Conservation (phyloP, 164 flowering plant genomes). For the Magnolia kwangsiensis region DNA sequence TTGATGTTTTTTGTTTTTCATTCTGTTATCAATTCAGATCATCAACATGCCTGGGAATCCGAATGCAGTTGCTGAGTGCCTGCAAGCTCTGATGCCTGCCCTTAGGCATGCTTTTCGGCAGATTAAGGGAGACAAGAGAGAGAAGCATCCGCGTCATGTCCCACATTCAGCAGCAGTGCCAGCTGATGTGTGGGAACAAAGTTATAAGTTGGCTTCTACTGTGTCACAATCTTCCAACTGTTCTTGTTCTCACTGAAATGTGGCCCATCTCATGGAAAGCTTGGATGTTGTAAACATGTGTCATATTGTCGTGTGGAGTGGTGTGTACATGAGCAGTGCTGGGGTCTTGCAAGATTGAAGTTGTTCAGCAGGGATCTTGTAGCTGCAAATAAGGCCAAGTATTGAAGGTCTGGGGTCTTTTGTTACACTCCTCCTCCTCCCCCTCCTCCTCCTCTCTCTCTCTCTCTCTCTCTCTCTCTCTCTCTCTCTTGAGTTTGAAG, state of each 20-base stretch:
- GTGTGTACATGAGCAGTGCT: no score
- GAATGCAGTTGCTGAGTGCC: conserved; percentile 87
- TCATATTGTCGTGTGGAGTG: no score
- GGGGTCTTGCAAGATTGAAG: no score
- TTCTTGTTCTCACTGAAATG: conserved; percentile 52
- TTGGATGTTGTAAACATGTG: no score
- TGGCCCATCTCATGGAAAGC: no score
- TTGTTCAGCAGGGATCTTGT: no score
- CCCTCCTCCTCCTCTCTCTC: no score
- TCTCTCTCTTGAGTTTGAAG: no score
- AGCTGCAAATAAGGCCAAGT: no score
- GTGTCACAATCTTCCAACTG: conserved; percentile 21
- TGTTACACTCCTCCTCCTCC: no score
- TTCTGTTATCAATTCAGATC: conserved; percentile 40
- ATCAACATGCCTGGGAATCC: conserved; percentile 99
- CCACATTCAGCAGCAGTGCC: conserved; percentile 59
- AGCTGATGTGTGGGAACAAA: conserved; percentile 63
- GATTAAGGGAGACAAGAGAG: conserved; percentile 87
- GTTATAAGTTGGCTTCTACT: conserved; percentile 46
- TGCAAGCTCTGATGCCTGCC: conserved; percentile 86
- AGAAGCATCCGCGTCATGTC: conserved; percentile 83
- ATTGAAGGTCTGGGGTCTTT: no score
- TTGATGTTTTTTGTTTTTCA: neutral
- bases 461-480: no score
- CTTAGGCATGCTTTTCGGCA: conserved; percentile 90